Evolutionary conservation across 2,329 filamentous ascomycete genomes (phyloP).

Genomic region (Chaetomiaceae sp.): DNA sequence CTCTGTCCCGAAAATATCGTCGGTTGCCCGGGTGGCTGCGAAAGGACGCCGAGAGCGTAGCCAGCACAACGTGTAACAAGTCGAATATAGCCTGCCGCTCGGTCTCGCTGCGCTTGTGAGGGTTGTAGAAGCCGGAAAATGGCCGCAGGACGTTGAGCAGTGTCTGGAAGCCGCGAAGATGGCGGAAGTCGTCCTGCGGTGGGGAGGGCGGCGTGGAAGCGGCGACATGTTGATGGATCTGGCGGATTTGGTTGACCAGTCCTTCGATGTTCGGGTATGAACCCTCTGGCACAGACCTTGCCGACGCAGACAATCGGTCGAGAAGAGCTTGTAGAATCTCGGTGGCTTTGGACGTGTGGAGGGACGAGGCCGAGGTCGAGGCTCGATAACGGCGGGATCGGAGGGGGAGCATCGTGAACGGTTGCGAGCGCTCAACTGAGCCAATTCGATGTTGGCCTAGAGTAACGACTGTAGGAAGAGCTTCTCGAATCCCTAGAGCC

Average conservation of each 20-base stretch:
- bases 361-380: slow-evolving; percentile 57
- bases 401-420: slow-evolving; percentile 44
- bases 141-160: slow-evolving; percentile 65
- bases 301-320: slow-evolving; percentile 39
- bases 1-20: slow-evolving; percentile 74
- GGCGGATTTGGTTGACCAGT: slow-evolving; percentile 54
- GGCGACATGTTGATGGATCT: slow-evolving; percentile 60
- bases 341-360: slow-evolving; percentile 55
- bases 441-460: slow-evolving; percentile 12
- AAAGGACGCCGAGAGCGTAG: slow-evolving; percentile 70
- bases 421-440: slow-evolving; percentile 3
- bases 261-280: slow-evolving; percentile 47
- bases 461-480: not conserved
- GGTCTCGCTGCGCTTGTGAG: slow-evolving; percentile 53
- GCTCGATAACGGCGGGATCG: slow-evolving; percentile 57
- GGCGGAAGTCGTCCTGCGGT: slow-evolving; percentile 76
- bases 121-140: slow-evolving; percentile 73
- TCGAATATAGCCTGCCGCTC: slow-evolving; percentile 64
- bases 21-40: slow-evolving; percentile 79
- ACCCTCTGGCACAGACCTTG: slow-evolving; percentile 31
- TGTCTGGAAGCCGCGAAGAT: slow-evolving; percentile 71
- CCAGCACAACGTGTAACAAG: slow-evolving; percentile 66
- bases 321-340: slow-evolving; percentile 55
- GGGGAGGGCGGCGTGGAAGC: slow-evolving; percentile 43
- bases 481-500: slow-evolving; percentile 28